Evolutionary conservation across 352 stramenopile species (phyloP).

Genomic region (Phytophthora meadii): DNA sequence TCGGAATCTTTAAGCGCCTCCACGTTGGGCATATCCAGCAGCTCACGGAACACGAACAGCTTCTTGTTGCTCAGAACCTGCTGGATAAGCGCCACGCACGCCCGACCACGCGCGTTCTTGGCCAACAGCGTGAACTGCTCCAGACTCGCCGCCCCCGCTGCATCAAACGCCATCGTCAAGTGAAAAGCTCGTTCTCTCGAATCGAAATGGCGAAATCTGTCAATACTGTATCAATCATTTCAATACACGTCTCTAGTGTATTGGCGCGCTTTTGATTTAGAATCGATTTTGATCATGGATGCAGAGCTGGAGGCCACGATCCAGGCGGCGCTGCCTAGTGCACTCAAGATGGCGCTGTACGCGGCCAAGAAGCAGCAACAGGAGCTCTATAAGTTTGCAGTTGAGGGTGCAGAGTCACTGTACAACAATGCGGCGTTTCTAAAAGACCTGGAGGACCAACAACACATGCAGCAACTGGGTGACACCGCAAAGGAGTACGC

Average conservation of each 20-base stretch:
- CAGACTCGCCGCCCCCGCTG: constrained; percentile 69
- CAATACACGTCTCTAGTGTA: constrained; percentile 2
- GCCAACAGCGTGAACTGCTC: constrained; percentile 95
- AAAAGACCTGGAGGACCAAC: constrained; percentile 66
- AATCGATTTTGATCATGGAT: constrained; percentile 43
- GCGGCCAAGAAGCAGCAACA: constrained; percentile 76
- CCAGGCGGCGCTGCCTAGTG: constrained; percentile 63
- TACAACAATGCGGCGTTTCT: constrained; percentile 71
- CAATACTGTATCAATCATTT: constrained; percentile 2
- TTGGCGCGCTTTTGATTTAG: constrained; percentile 29
- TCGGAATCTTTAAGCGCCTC: constrained; percentile 80
- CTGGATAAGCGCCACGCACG: constrained; percentile 93
- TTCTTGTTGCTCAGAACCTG: constrained; percentile 93
- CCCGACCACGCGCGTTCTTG: constrained; percentile 88
- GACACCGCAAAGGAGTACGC: constrained; percentile 77
- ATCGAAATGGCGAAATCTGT: constrained; percentile 18
- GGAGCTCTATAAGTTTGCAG: constrained; percentile 77
- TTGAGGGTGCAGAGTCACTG: constrained; percentile 74
- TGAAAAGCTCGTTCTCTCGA: neutral
- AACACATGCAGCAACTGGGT: constrained; percentile 64
- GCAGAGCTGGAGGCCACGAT: constrained; percentile 68
- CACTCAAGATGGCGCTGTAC: constrained; percentile 82
- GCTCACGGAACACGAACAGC: constrained; percentile 93
- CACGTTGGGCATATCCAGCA: constrained; percentile 92
- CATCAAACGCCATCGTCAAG: constrained; percentile 69